Evolutionary conservation across 306 rosid genomes (phyloP).

Genomic region (Psophocarpus tetragonolobus): DNA sequence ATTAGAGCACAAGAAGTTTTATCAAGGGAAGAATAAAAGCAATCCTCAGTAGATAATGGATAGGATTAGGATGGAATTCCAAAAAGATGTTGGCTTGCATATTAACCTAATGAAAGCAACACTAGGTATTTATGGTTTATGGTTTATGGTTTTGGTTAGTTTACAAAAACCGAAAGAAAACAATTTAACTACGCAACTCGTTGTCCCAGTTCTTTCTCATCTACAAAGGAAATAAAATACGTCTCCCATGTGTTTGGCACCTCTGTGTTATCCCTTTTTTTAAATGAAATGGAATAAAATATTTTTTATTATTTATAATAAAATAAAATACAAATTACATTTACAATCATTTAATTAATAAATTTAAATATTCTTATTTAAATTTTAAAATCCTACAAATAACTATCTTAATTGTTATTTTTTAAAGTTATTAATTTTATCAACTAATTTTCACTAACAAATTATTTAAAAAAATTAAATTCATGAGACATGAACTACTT

Average conservation of each 20-base stretch:
- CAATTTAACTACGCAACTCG: slow-evolving; percentile 16
- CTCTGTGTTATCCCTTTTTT: slow-evolving; percentile 7
- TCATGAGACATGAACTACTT: no score
- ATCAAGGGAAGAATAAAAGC: not conserved
- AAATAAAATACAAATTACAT: no score
- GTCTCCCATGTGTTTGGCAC: slow-evolving; percentile 16
- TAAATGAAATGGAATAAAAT: no score
- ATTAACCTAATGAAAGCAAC: not conserved
- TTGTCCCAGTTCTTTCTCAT: not conserved
- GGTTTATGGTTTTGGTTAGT: not conserved
- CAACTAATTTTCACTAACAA: no score
- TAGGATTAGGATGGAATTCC: not conserved
- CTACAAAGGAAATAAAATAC: not conserved
- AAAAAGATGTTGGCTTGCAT: not conserved
- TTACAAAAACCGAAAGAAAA: slow-evolving; percentile 1
- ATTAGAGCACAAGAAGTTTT: not conserved
- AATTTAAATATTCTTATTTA: no score
- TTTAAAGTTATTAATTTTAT: no score
- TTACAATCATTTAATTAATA: no score
- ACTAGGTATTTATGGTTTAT: not conserved
- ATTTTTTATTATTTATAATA: no score
- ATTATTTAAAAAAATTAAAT: no score
- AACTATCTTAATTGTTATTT: no score
- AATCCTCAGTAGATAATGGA: not conserved
- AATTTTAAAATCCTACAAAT: no score